These are phyloP conservation scores for Fusarium coffeatum DNA, from an alignment of 2,329 filamentous ascomycete species.

Conservation along the genomic window DNA sequence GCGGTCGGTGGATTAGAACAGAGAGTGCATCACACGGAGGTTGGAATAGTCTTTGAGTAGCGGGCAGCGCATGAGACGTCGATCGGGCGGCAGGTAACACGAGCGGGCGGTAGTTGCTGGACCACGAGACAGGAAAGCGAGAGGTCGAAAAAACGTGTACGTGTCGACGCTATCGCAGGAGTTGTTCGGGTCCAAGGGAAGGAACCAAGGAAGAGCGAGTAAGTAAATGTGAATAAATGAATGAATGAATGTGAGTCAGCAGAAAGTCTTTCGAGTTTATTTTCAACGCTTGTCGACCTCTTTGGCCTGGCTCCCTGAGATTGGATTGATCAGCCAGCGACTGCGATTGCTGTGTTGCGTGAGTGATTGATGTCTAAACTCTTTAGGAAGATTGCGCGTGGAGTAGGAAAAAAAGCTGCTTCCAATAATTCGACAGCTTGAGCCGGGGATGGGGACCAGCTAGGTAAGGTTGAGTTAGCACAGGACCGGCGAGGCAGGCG, in stretches of 20 bases:
- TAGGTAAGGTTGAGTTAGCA: conserved; percentile 20
- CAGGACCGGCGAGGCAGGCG: conserved; percentile 22
- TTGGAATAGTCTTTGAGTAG: conserved; percentile 22
- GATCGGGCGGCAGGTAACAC: background rate
- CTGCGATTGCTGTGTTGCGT: conserved; percentile 6
- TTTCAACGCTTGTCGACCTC: background rate
- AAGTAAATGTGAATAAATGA: background rate
- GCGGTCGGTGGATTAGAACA: conserved; percentile 24
- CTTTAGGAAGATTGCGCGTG: conserved; percentile 20
- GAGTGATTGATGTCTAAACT: background rate
- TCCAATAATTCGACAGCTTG: conserved; percentile 33
- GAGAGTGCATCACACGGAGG: conserved; percentile 43
- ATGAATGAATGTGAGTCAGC: background rate
- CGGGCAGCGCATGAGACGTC: conserved; percentile 20
- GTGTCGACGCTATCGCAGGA: conserved; percentile 36
- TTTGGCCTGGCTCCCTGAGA: conserved; percentile 11
- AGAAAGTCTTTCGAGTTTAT: background rate
- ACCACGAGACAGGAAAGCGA: background rate
- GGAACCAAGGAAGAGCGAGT: background rate
- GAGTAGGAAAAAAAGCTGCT: conserved; percentile 36
- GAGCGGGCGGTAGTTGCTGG: conserved; percentile 3
- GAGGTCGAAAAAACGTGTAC: conserved; percentile 28
- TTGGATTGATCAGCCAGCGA: conserved; percentile 38
- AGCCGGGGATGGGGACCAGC: conserved; percentile 15
- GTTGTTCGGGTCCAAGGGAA: conserved; percentile 16